Base-by-base conservation (phyloP, 805 yeast species). In the Candida tallmaniae region DNA sequence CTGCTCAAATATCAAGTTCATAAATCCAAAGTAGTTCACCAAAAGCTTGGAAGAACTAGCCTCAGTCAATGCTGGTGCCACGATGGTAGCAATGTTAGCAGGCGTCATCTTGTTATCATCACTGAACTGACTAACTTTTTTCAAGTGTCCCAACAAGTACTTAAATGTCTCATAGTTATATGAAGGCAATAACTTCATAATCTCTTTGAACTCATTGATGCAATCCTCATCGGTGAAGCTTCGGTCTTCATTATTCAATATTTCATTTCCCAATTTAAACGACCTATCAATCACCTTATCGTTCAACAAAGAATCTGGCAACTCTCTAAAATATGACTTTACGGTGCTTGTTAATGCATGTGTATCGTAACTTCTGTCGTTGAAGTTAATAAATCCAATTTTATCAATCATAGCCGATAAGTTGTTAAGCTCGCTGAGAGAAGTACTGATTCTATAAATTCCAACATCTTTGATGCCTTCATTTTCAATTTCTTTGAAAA, bases 401-500 rank as follows among this genome's bases (percentile, higher is more conserved):
- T 53, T 55, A 46, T 76, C 76, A 36, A 76, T 70, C 34, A 59
- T 61, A 1, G 58, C 50, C 42, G 64, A 71, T 36, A 73, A 57
- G 28, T 60, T 58, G 31, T 51, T 60, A 42, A 76, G 59, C 23
- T 70, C 74, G 39, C 68, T 61, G 18, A 74, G 43, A 0, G 79
- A 72, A 0, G 79, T 71, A 50, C 78, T 70, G 42, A 74, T 75
- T 54, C 97, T 76, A 56, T 90, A 90, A 10, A 90, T 67, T 12
- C 97, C 97, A 35, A 86, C 84, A 52, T 89, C 97, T 45, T 86
- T 88, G 19, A 90, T 55, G 0, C 97, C 96, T 35, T 89, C 75
- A n/a, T 68, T 60, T 56, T 90, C 97, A 44, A 90, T 83, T 46
- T 82, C 93, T 29, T 70, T 70, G 45, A 88, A 68, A 28, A 90